Percentiles rank a stretch among this genome's conserved stretches.
Evolutionary conservation across 306 rosid species (phyloP).

Genomic region (Alnus rubra): DNA sequence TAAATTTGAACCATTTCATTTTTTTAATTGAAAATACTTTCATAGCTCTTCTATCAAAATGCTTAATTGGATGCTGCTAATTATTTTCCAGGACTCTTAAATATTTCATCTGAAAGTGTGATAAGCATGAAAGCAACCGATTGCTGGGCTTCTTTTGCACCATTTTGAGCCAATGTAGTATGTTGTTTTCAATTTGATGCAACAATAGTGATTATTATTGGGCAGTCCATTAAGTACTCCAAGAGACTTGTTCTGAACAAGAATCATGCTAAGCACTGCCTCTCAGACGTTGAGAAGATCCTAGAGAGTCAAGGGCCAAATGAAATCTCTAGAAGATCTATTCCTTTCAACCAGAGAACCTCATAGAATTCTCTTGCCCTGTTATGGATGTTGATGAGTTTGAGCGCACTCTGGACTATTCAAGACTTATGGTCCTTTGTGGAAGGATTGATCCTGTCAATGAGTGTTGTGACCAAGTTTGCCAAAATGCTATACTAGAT

Average conservation of each 20-base stretch:
- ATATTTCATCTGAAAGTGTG: conserved; percentile 39
- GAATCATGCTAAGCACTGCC: conserved; percentile 59
- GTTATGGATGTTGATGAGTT: conserved; percentile 44
- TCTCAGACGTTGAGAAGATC: conserved; percentile 59
- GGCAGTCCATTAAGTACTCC: conserved; percentile 59
- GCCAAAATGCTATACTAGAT: conserved; percentile 13
- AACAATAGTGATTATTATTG: conserved; percentile 45
- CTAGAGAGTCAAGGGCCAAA: conserved; percentile 60
- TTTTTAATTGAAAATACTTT: neutral
- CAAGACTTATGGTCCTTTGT: conserved; percentile 62
- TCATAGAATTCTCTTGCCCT: conserved; percentile 62
- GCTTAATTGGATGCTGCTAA: neutral
- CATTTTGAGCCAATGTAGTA: conserved; percentile 62
- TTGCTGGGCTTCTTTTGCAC: conserved; percentile 69
- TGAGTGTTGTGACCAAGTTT: conserved; percentile 68
- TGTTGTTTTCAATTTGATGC: conserved; percentile 73
- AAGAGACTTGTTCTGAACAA: conserved; percentile 54
- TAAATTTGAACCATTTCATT: neutral
- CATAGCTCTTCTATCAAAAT: neutral
- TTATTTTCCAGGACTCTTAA: conserved; percentile 52
- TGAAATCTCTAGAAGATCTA: conserved; percentile 44
- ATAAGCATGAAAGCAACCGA: conserved; percentile 59
- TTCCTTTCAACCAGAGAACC: conserved; percentile 46
- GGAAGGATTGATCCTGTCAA: conserved; percentile 52
- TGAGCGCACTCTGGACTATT: conserved; percentile 53